Percentiles rank a stretch among this genome's conserved stretches.
Evolutionary conservation across 495 filamentous ascomycete genomes (phyloP).

Genomic region (Podospora didyma): DNA sequence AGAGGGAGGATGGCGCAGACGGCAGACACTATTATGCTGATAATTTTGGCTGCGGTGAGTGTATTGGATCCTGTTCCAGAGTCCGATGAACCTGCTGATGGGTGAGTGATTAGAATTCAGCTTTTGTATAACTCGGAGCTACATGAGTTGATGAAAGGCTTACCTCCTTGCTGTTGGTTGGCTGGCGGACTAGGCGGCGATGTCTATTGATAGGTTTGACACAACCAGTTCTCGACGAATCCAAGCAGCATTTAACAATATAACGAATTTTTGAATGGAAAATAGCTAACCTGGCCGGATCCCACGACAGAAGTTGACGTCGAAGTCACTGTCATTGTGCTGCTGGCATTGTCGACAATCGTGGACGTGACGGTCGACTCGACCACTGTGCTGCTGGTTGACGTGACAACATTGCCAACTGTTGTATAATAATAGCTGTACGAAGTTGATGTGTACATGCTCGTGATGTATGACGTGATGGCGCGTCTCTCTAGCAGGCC

Average conservation of each 20-base stretch:
- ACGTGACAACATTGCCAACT: slow-evolving; percentile 2
- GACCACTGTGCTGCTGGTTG: slow-evolving; percentile 5
- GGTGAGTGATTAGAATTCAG: background rate
- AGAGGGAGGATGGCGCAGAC: background rate
- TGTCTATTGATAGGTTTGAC: too few relatives aligned
- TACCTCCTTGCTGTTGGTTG: background rate
- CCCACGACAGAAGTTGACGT: slow-evolving; percentile 4
- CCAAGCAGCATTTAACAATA: too few relatives aligned
- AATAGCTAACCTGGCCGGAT: background rate
- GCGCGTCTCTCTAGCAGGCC: slow-evolving; percentile 28
- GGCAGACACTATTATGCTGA: background rate
- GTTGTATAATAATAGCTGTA: slow-evolving; percentile 3
- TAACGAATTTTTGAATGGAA: too few relatives aligned
- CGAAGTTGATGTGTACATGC: background rate
- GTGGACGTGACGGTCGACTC: slow-evolving; percentile 5
- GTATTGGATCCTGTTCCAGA: background rate
- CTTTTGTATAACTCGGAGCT: background rate
- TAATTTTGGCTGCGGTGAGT: background rate
- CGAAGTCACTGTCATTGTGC: slow-evolving; percentile 7
- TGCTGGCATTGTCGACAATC: slow-evolving; percentile 2
- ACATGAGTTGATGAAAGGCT: background rate
- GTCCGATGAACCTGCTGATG: background rate
- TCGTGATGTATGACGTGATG: slow-evolving; percentile 15
- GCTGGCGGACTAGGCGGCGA: background rate
- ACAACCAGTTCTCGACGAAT: too few relatives aligned